phyloP scores from a whole-genome alignment of 257 asterid genomes.

The Scutellaria barbata region DNA sequence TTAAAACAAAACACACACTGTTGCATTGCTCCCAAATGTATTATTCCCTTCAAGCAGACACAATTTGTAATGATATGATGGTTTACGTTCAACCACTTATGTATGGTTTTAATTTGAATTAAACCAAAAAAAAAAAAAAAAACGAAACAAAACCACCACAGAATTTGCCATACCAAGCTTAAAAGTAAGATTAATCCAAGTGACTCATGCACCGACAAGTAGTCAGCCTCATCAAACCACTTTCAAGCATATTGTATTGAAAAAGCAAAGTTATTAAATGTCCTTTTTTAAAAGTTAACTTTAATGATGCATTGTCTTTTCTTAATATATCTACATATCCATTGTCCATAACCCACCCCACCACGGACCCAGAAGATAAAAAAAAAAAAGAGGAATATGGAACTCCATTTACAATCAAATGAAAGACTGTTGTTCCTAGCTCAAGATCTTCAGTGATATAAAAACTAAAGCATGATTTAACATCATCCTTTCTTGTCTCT shows the following conservation, averaged over 20 bases:
- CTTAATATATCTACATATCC: neutral
- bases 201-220: neutral
- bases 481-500: neutral
- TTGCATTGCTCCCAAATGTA: neutral
- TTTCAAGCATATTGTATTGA: neutral
- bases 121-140: neutral
- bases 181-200: conserved; percentile 8
- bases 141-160: neutral
- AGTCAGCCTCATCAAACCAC: neutral
- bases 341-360: neutral
- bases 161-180: neutral
- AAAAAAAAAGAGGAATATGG: neutral
- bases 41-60: neutral
- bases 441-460: conserved; percentile 8
- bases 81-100: neutral
- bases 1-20: neutral
- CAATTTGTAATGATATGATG: neutral
- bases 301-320: neutral
- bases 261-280: neutral
- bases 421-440: neutral
- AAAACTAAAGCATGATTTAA: neutral
- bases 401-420: neutral
- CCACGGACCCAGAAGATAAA: neutral
- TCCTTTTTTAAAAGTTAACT: neutral
- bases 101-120: neutral